These are phyloP conservation scores for Cyberlindnera sargentensis DNA, from an alignment of 805 yeast species.

Conservation along the genomic window DNA sequence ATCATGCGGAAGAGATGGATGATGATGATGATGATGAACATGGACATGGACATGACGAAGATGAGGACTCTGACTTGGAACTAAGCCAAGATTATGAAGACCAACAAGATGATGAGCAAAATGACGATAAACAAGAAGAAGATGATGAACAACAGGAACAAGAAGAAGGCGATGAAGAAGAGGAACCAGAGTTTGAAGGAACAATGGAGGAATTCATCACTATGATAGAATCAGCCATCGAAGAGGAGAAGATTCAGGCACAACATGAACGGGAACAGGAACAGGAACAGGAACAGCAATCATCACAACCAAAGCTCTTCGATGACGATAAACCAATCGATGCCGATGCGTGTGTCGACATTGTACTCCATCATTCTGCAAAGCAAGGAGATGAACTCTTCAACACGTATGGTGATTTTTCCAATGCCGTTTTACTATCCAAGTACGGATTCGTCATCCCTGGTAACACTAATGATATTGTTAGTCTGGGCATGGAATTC, in stretches of 20 bases:
- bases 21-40: conserved; percentile 13
- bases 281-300: conserved; percentile 6
- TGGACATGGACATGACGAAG: conserved; percentile 1
- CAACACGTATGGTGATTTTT: conserved; percentile 75
- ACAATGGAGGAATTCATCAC: conserved; percentile 25
- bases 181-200: conserved; percentile 19
- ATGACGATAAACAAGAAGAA: conserved; percentile 7
- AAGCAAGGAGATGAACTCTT: conserved; percentile 53
- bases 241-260: conserved; percentile 5
- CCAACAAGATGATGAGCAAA: conserved; percentile 12
- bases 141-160: conserved; percentile 5
- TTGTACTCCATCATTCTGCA: conserved; percentile 41
- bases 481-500: conserved; percentile 50
- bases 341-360: conserved; percentile 64
- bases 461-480: conserved; percentile 47
- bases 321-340: conserved; percentile 29
- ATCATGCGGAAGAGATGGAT: conserved; percentile 4
- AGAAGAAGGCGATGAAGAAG: not conserved
- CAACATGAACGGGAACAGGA: conserved; percentile 12
- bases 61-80: conserved; percentile 4
- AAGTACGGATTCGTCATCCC: conserved; percentile 71
- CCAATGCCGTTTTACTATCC: conserved; percentile 59
- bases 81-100: conserved; percentile 3
- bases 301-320: conserved; percentile 6
- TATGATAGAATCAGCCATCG: conserved; percentile 21